These are phyloP conservation scores for Exobasidium rhododendri DNA, from an alignment of 1,284 basidiomycete genomes.

Conservation along the genomic window DNA sequence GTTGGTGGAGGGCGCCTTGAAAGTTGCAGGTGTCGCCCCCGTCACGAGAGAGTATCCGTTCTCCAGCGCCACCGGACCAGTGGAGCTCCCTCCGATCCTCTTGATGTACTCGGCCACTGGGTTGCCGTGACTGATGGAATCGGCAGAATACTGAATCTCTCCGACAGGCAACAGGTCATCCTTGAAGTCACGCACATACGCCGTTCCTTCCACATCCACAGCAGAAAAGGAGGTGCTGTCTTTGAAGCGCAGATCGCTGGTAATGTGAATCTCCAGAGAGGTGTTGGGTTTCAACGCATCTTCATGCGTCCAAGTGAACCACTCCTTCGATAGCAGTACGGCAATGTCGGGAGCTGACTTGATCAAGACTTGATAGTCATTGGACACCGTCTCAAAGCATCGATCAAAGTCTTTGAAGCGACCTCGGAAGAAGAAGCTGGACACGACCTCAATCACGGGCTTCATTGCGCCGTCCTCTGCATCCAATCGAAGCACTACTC, in stretches of 20 bases:
- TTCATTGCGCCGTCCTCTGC: conserved; percentile 62
- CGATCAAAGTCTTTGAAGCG: conserved; percentile 88
- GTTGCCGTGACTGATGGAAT: conserved; percentile 63
- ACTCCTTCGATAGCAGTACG: conserved; percentile 90
- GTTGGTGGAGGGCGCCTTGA: conserved; percentile 69
- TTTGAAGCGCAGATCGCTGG: conserved; percentile 82
- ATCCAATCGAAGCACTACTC: conserved; percentile 36
- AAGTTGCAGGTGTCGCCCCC: conserved; percentile 33
- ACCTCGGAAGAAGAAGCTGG: conserved; percentile 94
- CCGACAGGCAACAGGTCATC: conserved; percentile 43
- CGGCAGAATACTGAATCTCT: conserved; percentile 40
- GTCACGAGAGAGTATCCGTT: conserved; percentile 66
- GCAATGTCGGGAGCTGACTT: conserved; percentile 77
- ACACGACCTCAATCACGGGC: conserved; percentile 93
- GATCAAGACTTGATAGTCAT: conserved; percentile 80
- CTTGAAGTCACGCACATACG: conserved; percentile 45
- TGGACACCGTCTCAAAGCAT: conserved; percentile 80
- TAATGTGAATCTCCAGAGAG: conserved; percentile 81
- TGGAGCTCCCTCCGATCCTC: conserved; percentile 77
- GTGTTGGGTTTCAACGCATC: conserved; percentile 72
- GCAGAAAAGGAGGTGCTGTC: conserved; percentile 81
- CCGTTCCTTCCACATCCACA: conserved; percentile 71
- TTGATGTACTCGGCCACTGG: conserved; percentile 89
- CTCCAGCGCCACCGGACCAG: conserved; percentile 72
- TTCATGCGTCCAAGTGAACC: conserved; percentile 85